phyloP scores from a whole-genome alignment of 2,329 filamentous ascomycete species.

The Fusarium illudens region DNA sequence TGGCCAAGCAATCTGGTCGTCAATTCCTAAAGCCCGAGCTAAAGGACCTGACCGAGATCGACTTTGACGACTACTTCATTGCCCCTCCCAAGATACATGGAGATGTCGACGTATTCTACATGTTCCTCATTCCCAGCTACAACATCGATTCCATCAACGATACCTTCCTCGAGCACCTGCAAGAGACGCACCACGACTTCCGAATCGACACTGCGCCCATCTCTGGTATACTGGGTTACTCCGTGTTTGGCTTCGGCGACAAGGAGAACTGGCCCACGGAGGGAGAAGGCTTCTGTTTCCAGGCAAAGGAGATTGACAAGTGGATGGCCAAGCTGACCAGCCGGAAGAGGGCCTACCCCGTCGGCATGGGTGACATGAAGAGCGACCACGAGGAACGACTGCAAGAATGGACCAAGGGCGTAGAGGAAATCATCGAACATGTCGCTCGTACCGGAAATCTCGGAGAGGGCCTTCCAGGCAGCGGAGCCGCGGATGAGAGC shows the following conservation, averaged over 20 bases:
- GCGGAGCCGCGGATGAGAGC: conserved; percentile 84
- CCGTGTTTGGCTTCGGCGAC: conserved; percentile 94
- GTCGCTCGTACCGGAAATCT: conserved; percentile 67
- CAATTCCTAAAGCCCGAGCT: conserved; percentile 67
- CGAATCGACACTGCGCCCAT: conserved; percentile 90
- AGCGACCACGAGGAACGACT: conserved; percentile 73
- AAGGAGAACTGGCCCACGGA: conserved; percentile 91
- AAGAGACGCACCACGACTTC: conserved; percentile 96
- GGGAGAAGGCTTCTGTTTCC: conserved; percentile 89
- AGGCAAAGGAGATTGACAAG: conserved; percentile 88
- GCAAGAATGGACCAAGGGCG: conserved; percentile 79
- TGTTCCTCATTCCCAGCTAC: conserved; percentile 87
- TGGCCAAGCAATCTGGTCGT: conserved; percentile 51
- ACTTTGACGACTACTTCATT: conserved; percentile 94
- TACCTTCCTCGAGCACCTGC: conserved; percentile 84
- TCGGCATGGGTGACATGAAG: conserved; percentile 89
- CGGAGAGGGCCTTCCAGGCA: conserved; percentile 75
- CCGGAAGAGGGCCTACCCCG: conserved; percentile 84
- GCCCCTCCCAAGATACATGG: conserved; percentile 69
- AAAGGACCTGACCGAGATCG: conserved; percentile 83
- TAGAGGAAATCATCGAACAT: conserved; percentile 74
- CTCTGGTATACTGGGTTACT: conserved; percentile 80
- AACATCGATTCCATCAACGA: conserved; percentile 94
- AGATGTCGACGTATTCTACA: conserved; percentile 76
- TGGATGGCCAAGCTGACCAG: conserved; percentile 97